Percentiles rank a stretch among this genome's conserved stretches.
phyloP scores from a whole-genome alignment of 2,329 filamentous ascomycete species.

The Coccinonectria pachysandricola region DNA sequence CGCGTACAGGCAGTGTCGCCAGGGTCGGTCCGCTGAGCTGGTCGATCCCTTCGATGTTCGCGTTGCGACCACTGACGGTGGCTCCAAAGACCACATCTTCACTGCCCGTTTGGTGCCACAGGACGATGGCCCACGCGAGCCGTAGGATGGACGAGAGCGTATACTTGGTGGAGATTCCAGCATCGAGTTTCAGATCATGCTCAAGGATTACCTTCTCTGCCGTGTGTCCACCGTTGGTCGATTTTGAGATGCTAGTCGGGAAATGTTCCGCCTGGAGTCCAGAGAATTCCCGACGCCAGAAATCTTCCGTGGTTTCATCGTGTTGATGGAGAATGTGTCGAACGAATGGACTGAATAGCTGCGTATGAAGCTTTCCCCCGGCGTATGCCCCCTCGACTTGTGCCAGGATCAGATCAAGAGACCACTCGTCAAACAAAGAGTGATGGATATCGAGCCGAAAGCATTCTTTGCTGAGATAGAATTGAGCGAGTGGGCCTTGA shows the following conservation, averaged over 20 bases:
- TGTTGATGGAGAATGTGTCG: background rate
- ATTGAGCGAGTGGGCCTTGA: constrained; percentile 1
- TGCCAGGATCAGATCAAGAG: constrained; percentile 1
- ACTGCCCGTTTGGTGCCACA: constrained; percentile 1
- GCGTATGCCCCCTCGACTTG: constrained; percentile 1
- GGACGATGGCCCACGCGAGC: constrained; percentile 1
- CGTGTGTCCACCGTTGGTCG: background rate
- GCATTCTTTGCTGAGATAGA: constrained; percentile 1
- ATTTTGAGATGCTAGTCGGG: background rate
- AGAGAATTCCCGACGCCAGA: background rate
- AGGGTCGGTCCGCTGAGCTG: constrained; percentile 2
- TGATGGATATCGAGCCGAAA: constrained; percentile 2
- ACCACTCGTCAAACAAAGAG: constrained; percentile 2
- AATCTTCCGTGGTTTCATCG: background rate
- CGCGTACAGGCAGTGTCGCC: constrained; percentile 1
- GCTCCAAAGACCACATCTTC: constrained; percentile 2
- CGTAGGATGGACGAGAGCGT: constrained; percentile 1
- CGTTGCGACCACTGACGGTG: constrained; percentile 2
- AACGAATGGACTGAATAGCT: constrained; percentile 1
- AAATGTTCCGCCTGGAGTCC: constrained; percentile 1
- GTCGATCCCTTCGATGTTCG: constrained; percentile 1
- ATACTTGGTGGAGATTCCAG: background rate
- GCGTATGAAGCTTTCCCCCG: constrained; percentile 1
- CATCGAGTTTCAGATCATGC: background rate
- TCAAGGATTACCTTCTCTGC: constrained; percentile 1